phyloP scores from a whole-genome alignment of 305 asterid genomes.

The Salvia sclarea region DNA sequence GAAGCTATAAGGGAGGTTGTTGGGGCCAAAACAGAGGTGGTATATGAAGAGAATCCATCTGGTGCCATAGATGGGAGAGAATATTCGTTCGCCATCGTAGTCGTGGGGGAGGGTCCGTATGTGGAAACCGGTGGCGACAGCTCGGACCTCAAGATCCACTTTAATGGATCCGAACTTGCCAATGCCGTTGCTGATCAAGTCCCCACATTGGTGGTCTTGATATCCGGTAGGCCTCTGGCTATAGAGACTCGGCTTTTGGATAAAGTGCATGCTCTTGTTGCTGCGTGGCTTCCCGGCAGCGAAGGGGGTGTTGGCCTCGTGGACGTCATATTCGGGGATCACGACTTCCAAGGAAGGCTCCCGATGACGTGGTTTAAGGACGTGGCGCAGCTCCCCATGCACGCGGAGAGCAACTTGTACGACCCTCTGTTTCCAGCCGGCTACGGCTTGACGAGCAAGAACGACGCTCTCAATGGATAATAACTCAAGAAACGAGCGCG shows the following conservation, averaged over 20 bases:
- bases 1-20: conserved; percentile 66
- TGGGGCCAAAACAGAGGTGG: conserved; percentile 56
- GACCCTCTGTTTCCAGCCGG: conserved; percentile 77
- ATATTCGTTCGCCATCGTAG: conserved; percentile 66
- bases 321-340: conserved; percentile 75
- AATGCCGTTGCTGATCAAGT: conserved; percentile 50
- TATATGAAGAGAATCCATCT: conserved; percentile 60
- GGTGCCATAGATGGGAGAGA: conserved; percentile 39
- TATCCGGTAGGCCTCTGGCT: conserved; percentile 77
- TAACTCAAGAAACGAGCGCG: no score
- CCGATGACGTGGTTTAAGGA: conserved; percentile 72
- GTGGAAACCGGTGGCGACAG: conserved; percentile 74
- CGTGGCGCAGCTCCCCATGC: conserved; percentile 68
- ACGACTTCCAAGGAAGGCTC: conserved; percentile 67
- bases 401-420: conserved; percentile 42
- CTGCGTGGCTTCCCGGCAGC: conserved; percentile 90
- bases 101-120: conserved; percentile 73
- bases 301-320: conserved; percentile 62
- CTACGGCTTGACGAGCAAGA: conserved; percentile 63
- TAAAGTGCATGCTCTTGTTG: conserved; percentile 63
- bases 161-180: conserved; percentile 54
- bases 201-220: conserved; percentile 61
- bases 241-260: conserved; percentile 55
- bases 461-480: conserved; percentile 42
- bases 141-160: conserved; percentile 54